Evolutionary conservation across 1,284 basidiomycete genomes (phyloP).

Genomic region (Sanguinoderma infundibulare): DNA sequence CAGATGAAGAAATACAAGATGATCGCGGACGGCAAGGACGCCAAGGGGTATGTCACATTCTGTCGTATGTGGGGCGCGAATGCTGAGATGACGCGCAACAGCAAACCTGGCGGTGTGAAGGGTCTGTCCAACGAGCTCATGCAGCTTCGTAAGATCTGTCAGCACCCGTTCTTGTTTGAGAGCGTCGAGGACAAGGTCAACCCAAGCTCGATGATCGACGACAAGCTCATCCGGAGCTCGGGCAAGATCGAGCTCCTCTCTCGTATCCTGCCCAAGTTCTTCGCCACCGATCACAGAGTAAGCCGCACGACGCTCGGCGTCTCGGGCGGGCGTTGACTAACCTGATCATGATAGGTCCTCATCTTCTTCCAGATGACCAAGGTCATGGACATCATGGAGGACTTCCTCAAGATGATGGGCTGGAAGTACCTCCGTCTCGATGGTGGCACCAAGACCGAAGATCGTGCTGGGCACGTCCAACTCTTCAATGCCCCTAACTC

Average conservation of each 20-base stretch:
- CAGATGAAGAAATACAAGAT: conserved; percentile 98
- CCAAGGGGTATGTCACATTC: conserved; percentile 60
- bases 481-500: conserved; percentile 93
- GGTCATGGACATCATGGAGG: conserved; percentile 99
- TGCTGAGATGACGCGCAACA: conserved; percentile 33
- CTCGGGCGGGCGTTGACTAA: background rate
- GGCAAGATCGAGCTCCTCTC: conserved; percentile 98
- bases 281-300: conserved; percentile 90
- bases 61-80: conserved; percentile 6
- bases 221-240: conserved; percentile 86
- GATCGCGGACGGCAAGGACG: conserved; percentile 87
- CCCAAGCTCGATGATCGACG: conserved; percentile 80
- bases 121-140: conserved; percentile 97
- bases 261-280: conserved; percentile 94
- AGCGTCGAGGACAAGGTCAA: conserved; percentile 94
- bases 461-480: conserved; percentile 90
- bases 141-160: conserved; percentile 99
- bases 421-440: conserved; percentile 96
- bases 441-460: conserved; percentile 98
- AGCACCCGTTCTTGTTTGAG: conserved; percentile 96
- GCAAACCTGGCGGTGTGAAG: conserved; percentile 79
- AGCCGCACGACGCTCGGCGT: conserved; percentile 18
- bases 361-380: conserved; percentile 99
- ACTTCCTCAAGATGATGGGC: conserved; percentile 91
- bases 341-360: conserved; percentile 64